Conservation (phyloP, 306 rosid species). For the Trifolium subterraneum region DNA sequence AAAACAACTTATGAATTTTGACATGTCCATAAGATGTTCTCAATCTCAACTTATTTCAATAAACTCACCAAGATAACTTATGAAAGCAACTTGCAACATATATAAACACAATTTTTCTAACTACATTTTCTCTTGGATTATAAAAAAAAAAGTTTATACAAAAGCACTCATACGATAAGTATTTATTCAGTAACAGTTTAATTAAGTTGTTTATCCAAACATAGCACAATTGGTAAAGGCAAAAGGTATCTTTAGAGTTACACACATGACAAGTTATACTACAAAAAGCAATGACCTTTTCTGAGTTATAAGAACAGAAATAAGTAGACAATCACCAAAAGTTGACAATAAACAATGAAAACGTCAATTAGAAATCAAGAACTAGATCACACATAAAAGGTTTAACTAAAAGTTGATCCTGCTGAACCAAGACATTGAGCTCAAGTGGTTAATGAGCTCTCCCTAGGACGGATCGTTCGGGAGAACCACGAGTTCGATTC, state of each 20-base stretch:
- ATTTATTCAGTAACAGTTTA: neutral
- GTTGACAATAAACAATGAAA: slow-evolving; percentile 35
- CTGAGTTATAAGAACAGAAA: slow-evolving; percentile 30
- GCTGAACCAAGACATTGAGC: too few relatives aligned
- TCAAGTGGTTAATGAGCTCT: too few relatives aligned
- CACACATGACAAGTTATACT: slow-evolving; percentile 17
- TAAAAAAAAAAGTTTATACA: neutral
- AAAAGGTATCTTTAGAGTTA: slow-evolving; percentile 18
- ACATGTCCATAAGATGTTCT: neutral
- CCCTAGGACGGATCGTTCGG: too few relatives aligned
- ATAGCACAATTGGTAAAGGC: slow-evolving; percentile 23
- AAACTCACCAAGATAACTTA: neutral
- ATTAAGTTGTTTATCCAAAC: neutral
- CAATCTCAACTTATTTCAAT: neutral
- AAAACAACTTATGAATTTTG: neutral
- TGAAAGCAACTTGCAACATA: neutral
- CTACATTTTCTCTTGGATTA: neutral
- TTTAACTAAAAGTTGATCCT: slow-evolving; percentile 3
- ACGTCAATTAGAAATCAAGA: slow-evolving; percentile 24
- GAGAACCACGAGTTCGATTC: too few relatives aligned
- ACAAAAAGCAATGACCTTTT: slow-evolving; percentile 29
- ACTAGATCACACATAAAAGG: slow-evolving; percentile 33
- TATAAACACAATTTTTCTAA: neutral
- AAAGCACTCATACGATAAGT: neutral
- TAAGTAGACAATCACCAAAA: slow-evolving; percentile 30